Conservation (phyloP, 352 stramenopile species). For the Phytophthora citricola region DNA sequence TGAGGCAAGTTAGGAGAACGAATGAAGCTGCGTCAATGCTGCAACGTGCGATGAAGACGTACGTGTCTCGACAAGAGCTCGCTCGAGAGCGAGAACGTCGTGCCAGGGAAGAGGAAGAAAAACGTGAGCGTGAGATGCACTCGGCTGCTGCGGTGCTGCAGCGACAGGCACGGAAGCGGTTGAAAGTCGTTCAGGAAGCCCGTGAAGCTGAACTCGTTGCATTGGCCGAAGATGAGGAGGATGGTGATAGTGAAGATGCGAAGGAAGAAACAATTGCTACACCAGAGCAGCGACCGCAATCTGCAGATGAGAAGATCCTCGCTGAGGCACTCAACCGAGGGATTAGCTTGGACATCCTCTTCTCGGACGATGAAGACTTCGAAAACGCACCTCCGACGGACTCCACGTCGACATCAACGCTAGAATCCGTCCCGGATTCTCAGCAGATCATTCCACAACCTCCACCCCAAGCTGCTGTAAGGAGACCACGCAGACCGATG, state of each 20-base stretch:
- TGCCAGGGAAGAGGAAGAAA: conserved; percentile 30
- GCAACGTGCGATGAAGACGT: conserved; percentile 44
- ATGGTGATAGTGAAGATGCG: conserved; percentile 4
- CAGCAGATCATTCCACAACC: conserved; percentile 20
- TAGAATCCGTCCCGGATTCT: conserved; percentile 10
- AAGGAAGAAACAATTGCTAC: neutral
- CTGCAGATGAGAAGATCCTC: conserved; percentile 19
- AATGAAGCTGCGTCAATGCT: conserved; percentile 42
- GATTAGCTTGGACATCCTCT: conserved; percentile 66
- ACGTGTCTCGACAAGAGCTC: conserved; percentile 32
- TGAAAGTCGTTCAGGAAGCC: conserved; percentile 29
- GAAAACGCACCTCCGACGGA: conserved; percentile 14
- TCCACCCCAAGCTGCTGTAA: conserved; percentile 11
- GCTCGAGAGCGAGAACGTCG: conserved; percentile 28
- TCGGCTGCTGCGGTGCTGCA: conserved; percentile 56
- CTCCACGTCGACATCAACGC: conserved; percentile 16
- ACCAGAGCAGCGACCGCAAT: neutral
- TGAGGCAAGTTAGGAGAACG: conserved; percentile 22
- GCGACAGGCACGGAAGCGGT: conserved; percentile 45
- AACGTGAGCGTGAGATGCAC: conserved; percentile 40
- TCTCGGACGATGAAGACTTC: conserved; percentile 51
- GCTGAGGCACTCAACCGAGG: conserved; percentile 35
- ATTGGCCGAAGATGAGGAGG: conserved; percentile 31
- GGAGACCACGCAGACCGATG: conserved; percentile 24
- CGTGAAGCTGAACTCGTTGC: conserved; percentile 14